Conservation (phyloP, 257 asterid genomes). For the Solanum clarkiae region DNA sequence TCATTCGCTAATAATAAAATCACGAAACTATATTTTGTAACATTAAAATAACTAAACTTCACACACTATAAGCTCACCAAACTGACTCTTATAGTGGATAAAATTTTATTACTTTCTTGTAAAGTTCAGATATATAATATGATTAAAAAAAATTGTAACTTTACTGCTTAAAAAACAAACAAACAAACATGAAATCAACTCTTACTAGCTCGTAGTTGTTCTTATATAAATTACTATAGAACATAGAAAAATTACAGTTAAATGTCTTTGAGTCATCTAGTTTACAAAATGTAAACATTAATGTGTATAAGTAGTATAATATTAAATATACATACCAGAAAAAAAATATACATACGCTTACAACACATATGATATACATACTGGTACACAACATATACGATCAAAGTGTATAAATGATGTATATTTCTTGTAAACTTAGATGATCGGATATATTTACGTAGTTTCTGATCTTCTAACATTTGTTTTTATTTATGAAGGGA, state of each 20-base stretch:
- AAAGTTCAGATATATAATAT: not conserved
- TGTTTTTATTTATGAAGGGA: conserved; percentile 37
- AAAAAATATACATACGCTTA: not conserved
- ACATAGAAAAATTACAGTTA: not conserved
- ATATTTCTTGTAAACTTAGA: no score
- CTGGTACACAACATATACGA: not conserved
- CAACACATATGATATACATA: not conserved
- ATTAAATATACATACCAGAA: not conserved
- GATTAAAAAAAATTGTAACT: not conserved
- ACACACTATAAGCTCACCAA: not conserved
- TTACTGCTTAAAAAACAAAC: not conserved
- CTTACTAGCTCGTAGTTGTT: not conserved
- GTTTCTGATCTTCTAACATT: not conserved
- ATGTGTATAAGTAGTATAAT: not conserved
- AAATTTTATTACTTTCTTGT: not conserved
- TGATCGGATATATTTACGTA: no score
- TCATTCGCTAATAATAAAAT: not conserved
- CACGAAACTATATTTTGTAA: not conserved
- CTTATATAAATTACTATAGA: not conserved
- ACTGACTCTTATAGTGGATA: not conserved
- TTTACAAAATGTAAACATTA: not conserved
- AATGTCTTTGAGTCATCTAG: not conserved
- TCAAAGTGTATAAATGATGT: not conserved
- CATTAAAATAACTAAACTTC: not conserved
- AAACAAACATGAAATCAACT: not conserved